Evolutionary conservation across 1,284 basidiomycete species (phyloP).

Genomic region (Thelephora terrestris): DNA sequence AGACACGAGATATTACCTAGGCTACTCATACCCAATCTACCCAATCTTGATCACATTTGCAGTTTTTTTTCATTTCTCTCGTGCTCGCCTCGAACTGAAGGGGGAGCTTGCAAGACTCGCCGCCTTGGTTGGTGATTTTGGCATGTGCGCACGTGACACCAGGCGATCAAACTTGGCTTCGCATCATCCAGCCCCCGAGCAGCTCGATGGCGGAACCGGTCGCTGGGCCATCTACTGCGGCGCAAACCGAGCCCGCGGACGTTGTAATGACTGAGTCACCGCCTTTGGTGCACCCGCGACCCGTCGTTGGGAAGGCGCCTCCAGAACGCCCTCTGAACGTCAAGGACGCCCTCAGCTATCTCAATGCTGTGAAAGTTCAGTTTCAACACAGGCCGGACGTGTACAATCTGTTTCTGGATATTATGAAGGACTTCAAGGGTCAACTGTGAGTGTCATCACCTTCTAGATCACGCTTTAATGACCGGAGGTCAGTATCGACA

Average conservation of each 20-base stretch:
- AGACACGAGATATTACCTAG: too few relatives aligned
- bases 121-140: too few relatives aligned
- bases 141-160: too few relatives aligned
- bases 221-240: too few relatives aligned
- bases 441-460: constrained; percentile 51
- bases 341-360: constrained; percentile 87
- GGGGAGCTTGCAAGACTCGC: too few relatives aligned
- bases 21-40: too few relatives aligned
- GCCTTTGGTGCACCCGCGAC: neutral
- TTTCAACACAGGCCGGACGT: constrained; percentile 85
- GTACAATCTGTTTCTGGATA: constrained; percentile 92
- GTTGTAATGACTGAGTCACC: neutral
- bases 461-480: neutral
- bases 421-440: constrained; percentile 98
- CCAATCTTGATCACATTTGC: too few relatives aligned
- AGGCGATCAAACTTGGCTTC: too few relatives aligned
- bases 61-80: too few relatives aligned
- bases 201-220: too few relatives aligned
- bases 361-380: constrained; percentile 87
- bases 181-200: too few relatives aligned
- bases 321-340: constrained; percentile 55
- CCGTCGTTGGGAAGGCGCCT: neutral
- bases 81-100: too few relatives aligned
- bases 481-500: constrained; percentile 73
- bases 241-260: neutral